These are phyloP conservation scores for Nymphaea thermarum DNA, from an alignment of 164 flowering plant species.

Conservation along the genomic window DNA sequence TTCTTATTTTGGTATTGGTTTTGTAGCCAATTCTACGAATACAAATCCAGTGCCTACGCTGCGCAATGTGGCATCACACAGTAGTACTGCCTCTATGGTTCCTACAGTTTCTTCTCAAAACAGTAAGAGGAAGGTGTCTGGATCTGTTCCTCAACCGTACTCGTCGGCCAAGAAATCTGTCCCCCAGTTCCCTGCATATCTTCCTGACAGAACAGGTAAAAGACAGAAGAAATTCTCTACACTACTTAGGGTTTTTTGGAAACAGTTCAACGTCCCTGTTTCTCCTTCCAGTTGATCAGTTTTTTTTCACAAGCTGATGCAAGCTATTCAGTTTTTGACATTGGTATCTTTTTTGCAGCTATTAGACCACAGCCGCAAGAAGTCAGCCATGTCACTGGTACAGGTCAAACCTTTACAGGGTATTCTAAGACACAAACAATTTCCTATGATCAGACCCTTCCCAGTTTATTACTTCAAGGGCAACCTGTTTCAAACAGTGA, in stretches of 20 bases:
- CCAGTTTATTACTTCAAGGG: conserved; percentile 11
- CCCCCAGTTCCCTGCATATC: not conserved
- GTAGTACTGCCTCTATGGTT: not conserved
- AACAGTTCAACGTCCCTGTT: not conserved
- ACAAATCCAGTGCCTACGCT: not conserved
- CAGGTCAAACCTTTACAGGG: not conserved
- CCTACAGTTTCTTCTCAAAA: not conserved
- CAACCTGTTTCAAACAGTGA: conserved; percentile 46
- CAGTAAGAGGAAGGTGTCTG: conserved; percentile 39
- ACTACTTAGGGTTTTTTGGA: not conserved
- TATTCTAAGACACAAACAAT: not conserved
- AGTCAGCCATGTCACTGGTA: not conserved
- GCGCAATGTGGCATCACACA: not conserved
- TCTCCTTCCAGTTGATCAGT: not conserved
- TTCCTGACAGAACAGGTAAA: conserved; percentile 1
- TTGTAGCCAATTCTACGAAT: not conserved
- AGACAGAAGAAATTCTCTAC: not conserved
- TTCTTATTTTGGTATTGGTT: not conserved
- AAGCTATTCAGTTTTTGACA: not conserved
- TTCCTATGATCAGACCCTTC: not conserved
- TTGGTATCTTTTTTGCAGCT: not conserved
- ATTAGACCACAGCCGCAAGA: not conserved
- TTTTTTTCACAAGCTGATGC: not conserved
- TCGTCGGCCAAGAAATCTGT: conserved; percentile 33
- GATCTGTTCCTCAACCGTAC: conserved; percentile 12